Evolutionary conservation across 768 basidiomycete species (phyloP).

Genomic region (Mycena vitilis): DNA sequence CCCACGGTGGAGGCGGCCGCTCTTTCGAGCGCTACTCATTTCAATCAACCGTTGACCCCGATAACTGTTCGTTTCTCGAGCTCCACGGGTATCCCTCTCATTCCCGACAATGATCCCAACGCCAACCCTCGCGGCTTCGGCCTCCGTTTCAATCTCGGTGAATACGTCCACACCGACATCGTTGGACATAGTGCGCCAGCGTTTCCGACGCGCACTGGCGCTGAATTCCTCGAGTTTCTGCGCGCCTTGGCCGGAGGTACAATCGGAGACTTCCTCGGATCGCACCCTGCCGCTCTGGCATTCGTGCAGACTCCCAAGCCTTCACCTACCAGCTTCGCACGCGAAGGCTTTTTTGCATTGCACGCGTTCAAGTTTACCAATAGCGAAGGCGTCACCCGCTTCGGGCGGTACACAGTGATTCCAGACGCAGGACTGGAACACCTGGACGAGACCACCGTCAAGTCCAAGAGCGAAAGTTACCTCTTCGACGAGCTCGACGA

Average conservation of each 20-base stretch:
- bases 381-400: slow-evolving; percentile 26
- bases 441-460: slow-evolving; percentile 33
- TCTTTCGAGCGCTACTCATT: slow-evolving; percentile 37
- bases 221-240: slow-evolving; percentile 37
- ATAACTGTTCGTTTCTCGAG: slow-evolving; percentile 37
- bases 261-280: slow-evolving; percentile 29
- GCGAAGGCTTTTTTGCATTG: slow-evolving; percentile 35
- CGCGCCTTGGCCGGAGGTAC: slow-evolving; percentile 35
- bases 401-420: slow-evolving; percentile 35
- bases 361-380: slow-evolving; percentile 39
- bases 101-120: slow-evolving; percentile 38
- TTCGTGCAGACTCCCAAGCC: slow-evolving; percentile 40
- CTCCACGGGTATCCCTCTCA: slow-evolving; percentile 35
- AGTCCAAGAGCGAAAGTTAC: slow-evolving; percentile 31
- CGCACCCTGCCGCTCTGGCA: slow-evolving; percentile 34
- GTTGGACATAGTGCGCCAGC: slow-evolving; percentile 33
- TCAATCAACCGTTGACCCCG: slow-evolving; percentile 31
- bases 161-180: slow-evolving; percentile 38
- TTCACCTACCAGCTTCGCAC: slow-evolving; percentile 32
- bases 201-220: slow-evolving; percentile 36
- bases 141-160: slow-evolving; percentile 35
- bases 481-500: slow-evolving; percentile 37
- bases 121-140: slow-evolving; percentile 38
- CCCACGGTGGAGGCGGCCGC: slow-evolving; percentile 33
- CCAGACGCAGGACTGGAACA: slow-evolving; percentile 36